Evolutionary conservation across 2,329 filamentous ascomycete species (phyloP).

Genomic region (Diaporthe batatas): DNA sequence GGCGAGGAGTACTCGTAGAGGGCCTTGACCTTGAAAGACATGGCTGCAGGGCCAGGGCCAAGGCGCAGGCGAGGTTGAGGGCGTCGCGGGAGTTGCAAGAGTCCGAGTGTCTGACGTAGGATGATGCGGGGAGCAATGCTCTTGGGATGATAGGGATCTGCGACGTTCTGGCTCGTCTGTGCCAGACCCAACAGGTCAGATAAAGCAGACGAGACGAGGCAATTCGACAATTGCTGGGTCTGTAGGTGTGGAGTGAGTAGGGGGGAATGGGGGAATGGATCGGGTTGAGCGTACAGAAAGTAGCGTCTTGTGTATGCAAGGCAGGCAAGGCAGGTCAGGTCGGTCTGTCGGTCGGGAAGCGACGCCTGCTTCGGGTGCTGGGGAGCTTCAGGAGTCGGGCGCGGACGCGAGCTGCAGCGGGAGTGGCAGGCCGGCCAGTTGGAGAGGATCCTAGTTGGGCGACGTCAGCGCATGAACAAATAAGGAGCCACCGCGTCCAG

Average conservation of each 20-base stretch:
- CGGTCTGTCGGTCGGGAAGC: slow-evolving; percentile 18
- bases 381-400: slow-evolving; percentile 36
- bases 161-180: neutral
- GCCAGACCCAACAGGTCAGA: slow-evolving; percentile 11
- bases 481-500: slow-evolving; percentile 38
- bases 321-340: slow-evolving; percentile 1
- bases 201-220: neutral
- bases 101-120: slow-evolving; percentile 35
- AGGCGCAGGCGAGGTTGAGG: slow-evolving; percentile 20
- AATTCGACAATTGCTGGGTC: slow-evolving; percentile 21
- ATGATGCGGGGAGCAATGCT: slow-evolving; percentile 21
- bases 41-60: slow-evolving; percentile 57
- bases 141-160: slow-evolving; percentile 15
- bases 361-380: slow-evolving; percentile 32
- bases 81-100: slow-evolving; percentile 29
- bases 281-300: slow-evolving; percentile 18
- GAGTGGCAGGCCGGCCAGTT: slow-evolving; percentile 51
- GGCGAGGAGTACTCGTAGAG: slow-evolving; percentile 93
- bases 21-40: slow-evolving; percentile 96
- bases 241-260: slow-evolving; percentile 19
- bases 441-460: slow-evolving; percentile 56
- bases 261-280: neutral
- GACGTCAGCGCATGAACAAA: slow-evolving; percentile 64
- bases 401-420: slow-evolving; percentile 25
- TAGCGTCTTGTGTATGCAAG: neutral